phyloP scores from a whole-genome alignment of 2,329 filamentous ascomycete species.

The Trichoderma aggressivum region DNA sequence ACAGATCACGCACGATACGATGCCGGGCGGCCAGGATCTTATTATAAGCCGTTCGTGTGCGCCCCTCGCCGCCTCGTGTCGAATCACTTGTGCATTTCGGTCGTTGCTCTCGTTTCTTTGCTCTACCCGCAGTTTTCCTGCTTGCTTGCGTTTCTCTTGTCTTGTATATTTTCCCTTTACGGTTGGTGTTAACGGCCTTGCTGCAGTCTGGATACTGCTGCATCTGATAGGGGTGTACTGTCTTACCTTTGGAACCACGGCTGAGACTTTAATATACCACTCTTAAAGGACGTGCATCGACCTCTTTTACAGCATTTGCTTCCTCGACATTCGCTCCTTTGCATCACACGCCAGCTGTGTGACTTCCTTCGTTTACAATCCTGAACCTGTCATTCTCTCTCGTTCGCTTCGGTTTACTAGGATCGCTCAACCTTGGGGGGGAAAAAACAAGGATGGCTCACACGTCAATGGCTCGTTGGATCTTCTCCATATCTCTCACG shows the following conservation, averaged over 20 bases:
- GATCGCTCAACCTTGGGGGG: background rate
- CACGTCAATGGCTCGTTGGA: background rate
- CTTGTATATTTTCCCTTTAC: background rate
- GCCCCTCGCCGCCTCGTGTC: conserved; percentile 1
- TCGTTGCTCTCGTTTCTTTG: background rate
- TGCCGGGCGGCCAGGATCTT: background rate
- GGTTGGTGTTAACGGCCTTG: background rate
- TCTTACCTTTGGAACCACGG: background rate
- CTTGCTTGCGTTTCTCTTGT: background rate
- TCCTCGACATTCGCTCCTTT: background rate
- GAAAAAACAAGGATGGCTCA: conserved; percentile 11
- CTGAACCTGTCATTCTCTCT: background rate
- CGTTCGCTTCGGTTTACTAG: background rate
- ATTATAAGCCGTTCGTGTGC: background rate
- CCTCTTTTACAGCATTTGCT: background rate
- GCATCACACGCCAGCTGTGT: background rate
- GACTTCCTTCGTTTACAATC: background rate
- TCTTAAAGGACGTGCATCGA: background rate
- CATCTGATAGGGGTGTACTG: background rate
- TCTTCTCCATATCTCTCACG: conserved; percentile 16
- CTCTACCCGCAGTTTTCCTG: background rate
- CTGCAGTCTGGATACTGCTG: background rate
- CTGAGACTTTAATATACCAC: background rate
- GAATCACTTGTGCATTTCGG: background rate
- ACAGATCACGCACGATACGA: background rate